Evolutionary conservation across 2,329 filamentous ascomycete genomes (phyloP).

Genomic region (Fusarium metavorans): DNA sequence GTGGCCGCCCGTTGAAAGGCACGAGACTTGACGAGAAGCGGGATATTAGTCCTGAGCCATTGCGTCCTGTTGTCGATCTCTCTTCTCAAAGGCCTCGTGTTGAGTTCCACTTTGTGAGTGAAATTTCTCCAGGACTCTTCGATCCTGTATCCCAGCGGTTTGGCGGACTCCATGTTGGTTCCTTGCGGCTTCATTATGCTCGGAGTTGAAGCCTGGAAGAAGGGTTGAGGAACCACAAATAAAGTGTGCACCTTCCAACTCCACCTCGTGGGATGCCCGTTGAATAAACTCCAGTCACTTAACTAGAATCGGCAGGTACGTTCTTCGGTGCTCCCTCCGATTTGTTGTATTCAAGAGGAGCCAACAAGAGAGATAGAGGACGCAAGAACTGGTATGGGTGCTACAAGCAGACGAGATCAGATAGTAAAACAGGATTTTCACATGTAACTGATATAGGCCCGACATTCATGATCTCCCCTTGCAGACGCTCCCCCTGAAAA

Average conservation of each 20-base stretch:
- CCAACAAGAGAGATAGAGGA: not conserved
- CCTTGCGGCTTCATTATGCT: conserved; percentile 28
- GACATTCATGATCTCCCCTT: not conserved
- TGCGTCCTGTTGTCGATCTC: not conserved
- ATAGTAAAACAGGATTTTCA: not conserved
- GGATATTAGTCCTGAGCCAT: not conserved
- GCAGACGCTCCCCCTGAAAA: not conserved
- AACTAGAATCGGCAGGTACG: not conserved
- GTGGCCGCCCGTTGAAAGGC: conserved; percentile 30
- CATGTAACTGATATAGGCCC: not conserved
- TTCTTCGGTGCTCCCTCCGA: not conserved
- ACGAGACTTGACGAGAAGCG: conserved; percentile 32
- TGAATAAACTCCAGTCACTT: not conserved
- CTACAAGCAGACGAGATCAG: not conserved
- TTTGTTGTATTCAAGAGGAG: not conserved
- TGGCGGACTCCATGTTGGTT: conserved; percentile 7
- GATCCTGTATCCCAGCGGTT: not conserved
- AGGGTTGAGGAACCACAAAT: not conserved
- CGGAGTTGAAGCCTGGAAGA: conserved; percentile 6
- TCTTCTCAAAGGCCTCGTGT: conserved; percentile 4
- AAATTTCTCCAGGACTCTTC: not conserved
- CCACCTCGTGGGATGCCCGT: not conserved
- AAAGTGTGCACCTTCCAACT: not conserved
- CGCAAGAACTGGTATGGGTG: not conserved
- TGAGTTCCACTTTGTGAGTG: not conserved